Conservation (phyloP, 116 monocot species). For the Papilionanthe hybrid region DNA sequence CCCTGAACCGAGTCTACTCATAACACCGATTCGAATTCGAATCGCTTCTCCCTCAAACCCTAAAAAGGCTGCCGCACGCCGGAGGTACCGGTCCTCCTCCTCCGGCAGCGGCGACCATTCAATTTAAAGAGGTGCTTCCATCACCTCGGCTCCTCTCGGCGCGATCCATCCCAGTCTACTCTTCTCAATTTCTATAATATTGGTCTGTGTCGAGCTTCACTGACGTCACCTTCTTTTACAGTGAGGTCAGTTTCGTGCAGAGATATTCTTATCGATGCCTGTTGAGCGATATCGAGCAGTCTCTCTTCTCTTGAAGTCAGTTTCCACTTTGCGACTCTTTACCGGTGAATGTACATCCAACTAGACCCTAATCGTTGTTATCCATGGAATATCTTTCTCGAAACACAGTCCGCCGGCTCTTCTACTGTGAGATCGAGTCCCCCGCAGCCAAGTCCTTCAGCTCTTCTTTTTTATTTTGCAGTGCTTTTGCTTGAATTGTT, state of each 20-base stretch:
- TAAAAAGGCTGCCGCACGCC: constrained; percentile 2
- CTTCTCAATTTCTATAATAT: background rate
- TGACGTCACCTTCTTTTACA: background rate
- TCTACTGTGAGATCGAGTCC: background rate
- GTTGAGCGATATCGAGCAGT: background rate
- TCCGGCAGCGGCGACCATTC: background rate
- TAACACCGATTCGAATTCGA: background rate
- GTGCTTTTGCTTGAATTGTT: background rate
- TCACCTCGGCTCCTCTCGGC: background rate
- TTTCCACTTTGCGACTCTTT: background rate
- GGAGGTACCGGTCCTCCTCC: background rate
- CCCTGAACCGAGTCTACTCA: background rate
- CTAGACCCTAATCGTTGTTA: background rate
- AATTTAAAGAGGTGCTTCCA: background rate
- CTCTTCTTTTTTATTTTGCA: background rate
- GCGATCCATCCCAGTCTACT: background rate
- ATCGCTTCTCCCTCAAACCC: constrained; percentile 4
- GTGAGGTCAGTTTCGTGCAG: background rate
- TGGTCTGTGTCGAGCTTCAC: background rate
- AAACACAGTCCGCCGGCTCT: background rate
- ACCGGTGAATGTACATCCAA: background rate
- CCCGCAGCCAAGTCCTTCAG: background rate
- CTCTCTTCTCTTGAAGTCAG: background rate
- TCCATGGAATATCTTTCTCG: background rate
- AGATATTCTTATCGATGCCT: background rate